Evolutionary conservation across 108 stramenopile genomes (phyloP), one percentile per base, ranked within the genome.

Genomic region (Craspedostauros australis): DNA sequence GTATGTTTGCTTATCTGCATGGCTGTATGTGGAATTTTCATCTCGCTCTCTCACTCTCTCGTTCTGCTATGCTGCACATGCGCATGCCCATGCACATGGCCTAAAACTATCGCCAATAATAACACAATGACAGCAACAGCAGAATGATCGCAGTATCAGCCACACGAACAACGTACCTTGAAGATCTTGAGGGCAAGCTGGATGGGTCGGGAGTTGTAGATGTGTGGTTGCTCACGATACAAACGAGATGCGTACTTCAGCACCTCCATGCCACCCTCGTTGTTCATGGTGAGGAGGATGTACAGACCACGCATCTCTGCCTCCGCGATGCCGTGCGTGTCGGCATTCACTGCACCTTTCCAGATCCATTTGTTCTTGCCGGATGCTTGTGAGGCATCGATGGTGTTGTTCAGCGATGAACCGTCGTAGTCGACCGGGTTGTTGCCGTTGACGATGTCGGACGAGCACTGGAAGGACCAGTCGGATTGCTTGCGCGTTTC

Each of bases 191-290:
- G 36, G 21, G 92, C 92, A 11, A 94, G 71, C 62, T 93, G 92
- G 0, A 94, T 88, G 37, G 83, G 87, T 39, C 55, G 56, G 18
- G 88, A 90, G 33, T 84, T 60, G 45, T 84, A 90, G n/a, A 94
- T 54, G 6, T 70, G 69, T 6, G 84, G 84, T 24, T 72, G 50
- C 38, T 84, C 77, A 21, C 71, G 54, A 39, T 65, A 88, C 14
- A 90, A 57, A 23, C 64, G 66, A 7, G 80, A 80, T 15, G 82
- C 83, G 50, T 93, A 93, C 50, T 86, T 93, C 23, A 89, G 57
- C 11, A 94, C 86, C 70, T 94, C 92, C 88, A 94, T 93, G 5
- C 92, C 92, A 7, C 92, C 92, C 22, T 93, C 92, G 44, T 90
- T 87, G 39, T 90, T 75, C 50, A 94, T 66, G 8, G 82, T 88